Evolutionary conservation across 2,329 filamentous ascomycete species (phyloP).

Genomic region (Alternaria incomplexa): DNA sequence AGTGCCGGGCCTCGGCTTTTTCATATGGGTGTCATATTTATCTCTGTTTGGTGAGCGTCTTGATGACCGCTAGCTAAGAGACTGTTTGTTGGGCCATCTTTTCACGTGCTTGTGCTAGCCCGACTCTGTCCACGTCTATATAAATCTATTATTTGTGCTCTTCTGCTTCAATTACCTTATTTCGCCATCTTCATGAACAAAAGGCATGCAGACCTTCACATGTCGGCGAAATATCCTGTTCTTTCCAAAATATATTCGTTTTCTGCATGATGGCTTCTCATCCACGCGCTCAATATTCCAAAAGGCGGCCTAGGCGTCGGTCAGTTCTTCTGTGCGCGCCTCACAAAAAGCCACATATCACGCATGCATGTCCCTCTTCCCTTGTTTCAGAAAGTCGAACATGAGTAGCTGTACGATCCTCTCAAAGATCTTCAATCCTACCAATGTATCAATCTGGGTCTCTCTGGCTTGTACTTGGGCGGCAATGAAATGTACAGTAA

Average conservation of each 20-base stretch:
- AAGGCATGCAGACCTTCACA: no score
- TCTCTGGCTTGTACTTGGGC: not conserved
- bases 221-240: no score
- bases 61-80: not conserved
- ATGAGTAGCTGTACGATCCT: accelerated
- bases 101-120: not conserved
- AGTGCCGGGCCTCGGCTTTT: not conserved
- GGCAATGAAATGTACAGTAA: no score
- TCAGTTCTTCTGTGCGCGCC: not conserved
- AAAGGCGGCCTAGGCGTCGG: not conserved
- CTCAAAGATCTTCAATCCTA: not conserved
- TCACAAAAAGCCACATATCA: accelerated
- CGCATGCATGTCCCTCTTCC: not conserved
- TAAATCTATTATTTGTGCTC: not conserved
- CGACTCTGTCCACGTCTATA: not conserved
- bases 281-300: not conserved
- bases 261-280: not conserved
- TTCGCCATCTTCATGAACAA: not conserved
- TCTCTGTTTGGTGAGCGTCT: not conserved
- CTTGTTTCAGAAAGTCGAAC: not conserved
- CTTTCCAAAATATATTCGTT: no score
- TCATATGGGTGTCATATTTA: not conserved
- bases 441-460: accelerated
- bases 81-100: not conserved
- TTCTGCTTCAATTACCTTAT: not conserved